These are phyloP conservation scores for Theobroma cacao DNA, from an alignment of 345 rosid species.

Conservation along the genomic window DNA sequence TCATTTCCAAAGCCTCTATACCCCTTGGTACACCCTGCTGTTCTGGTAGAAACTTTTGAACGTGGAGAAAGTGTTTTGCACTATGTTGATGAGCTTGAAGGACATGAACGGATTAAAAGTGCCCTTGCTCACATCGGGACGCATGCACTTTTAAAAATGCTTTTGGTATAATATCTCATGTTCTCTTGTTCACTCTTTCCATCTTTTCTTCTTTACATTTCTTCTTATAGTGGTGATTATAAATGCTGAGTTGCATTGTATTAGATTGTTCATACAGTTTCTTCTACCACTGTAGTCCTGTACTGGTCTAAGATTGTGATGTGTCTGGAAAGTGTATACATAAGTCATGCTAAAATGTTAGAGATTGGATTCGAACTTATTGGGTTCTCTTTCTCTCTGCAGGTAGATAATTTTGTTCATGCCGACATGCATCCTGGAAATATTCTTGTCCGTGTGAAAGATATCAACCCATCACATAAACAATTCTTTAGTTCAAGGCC, in stretches of 20 bases:
- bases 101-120: constrained; percentile 70
- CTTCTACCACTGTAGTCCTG: neutral
- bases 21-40: constrained; percentile 99
- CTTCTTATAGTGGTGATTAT: neutral
- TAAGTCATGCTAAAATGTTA: neutral
- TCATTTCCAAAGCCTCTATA: constrained; percentile 97
- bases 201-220: neutral
- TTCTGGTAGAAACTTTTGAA: constrained; percentile 93
- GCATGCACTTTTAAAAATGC: constrained; percentile 98
- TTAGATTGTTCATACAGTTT: neutral
- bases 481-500: constrained; percentile 61
- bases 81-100: constrained; percentile 83
- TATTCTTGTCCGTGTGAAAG: constrained; percentile 60
- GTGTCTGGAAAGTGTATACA: neutral
- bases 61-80: constrained; percentile 88
- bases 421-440: constrained; percentile 91
- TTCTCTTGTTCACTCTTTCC: constrained; percentile 3
- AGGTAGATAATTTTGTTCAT: constrained; percentile 83
- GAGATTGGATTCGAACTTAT: neutral
- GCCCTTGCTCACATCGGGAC: constrained; percentile 96
- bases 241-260: neutral
- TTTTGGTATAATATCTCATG: constrained; percentile 52
- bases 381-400: constrained; percentile 16
- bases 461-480: constrained; percentile 44
- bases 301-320: neutral